Conservation (phyloP, 805 yeast genomes). For the Ogataea nakhonphanomensis region DNA sequence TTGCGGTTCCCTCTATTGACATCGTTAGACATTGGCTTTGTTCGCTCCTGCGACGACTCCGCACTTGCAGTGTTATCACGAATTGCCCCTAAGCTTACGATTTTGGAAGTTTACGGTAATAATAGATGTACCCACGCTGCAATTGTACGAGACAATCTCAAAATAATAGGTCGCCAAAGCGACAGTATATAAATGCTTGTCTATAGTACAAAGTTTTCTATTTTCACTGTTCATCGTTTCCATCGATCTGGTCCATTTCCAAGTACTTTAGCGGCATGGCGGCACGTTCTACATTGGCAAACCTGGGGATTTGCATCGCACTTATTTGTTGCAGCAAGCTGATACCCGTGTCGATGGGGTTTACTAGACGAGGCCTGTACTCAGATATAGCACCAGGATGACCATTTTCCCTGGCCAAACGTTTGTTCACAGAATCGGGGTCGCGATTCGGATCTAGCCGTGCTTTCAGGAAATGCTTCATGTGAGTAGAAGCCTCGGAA, state of each 20-base stretch:
- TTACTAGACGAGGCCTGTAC: constrained; percentile 42
- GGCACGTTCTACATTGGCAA: constrained; percentile 65
- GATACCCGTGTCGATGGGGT: constrained; percentile 33
- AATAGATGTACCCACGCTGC: constrained; percentile 63
- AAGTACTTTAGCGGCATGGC: constrained; percentile 42
- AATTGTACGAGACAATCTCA: constrained; percentile 47
- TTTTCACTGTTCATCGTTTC: not conserved
- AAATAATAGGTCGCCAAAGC: constrained; percentile 72
- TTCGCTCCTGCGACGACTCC: constrained; percentile 68
- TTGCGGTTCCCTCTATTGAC: constrained; percentile 56
- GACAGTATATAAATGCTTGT: constrained; percentile 42
- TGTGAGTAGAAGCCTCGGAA: constrained; percentile 29
- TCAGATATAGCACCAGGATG: constrained; percentile 36
- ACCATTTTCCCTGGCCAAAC: constrained; percentile 32
- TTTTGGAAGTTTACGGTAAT: constrained; percentile 79
- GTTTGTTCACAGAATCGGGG: constrained; percentile 29
- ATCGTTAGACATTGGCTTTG: constrained; percentile 74
- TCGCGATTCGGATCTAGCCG: constrained; percentile 29
- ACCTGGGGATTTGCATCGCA: constrained; percentile 48
- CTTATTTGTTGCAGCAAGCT: constrained; percentile 11
- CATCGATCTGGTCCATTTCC: constrained; percentile 6
- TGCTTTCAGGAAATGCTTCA: constrained; percentile 32
- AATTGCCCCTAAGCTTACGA: constrained; percentile 57
- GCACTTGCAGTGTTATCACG: constrained; percentile 54
- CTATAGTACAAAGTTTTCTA: constrained; percentile 1